Base-by-base conservation (phyloP, 257 asterid genomes). In the Solanum tacnaense region DNA sequence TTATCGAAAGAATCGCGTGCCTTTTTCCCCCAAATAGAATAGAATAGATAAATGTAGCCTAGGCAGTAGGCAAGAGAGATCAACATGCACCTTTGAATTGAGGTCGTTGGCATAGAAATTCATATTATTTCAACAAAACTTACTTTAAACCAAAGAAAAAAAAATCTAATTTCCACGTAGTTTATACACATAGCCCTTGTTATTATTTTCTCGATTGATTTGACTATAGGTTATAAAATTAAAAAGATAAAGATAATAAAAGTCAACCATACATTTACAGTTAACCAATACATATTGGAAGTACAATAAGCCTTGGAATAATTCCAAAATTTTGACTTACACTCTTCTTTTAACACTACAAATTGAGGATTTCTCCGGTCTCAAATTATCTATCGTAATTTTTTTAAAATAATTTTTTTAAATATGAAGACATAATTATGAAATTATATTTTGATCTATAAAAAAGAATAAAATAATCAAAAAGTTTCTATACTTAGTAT, bases 361-460 rank as follows among this genome's bases (percentile, higher is more conserved):
- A 58, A 58, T 58, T 1, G 27, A 58, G 13, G 2, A 58, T 58
- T 0, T 21, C 27, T 23, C 3, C 1, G 0, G 1, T 21, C 2
- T 58, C 5, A 7, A 58, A 21, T 4, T n/a, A 65, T 65, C 0
- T 11, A 27, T 65, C 0, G 0, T 65, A 65, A 11, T n/a, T 65
- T 65, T 10, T 65, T 0, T 0, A 5, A 62, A n/a, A 9, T n/a
- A 65, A 11, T n/a, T 25, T 5, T 5, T 65, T 5, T 11, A n/a
- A 2, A n/a, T 7, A 65, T 65, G 8, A 65, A 65, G 1, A 25
- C 6, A 10, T 4, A 9, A 4, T 10, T 62, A n/a, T n/a, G 7
- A 62, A 4, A 62, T 62, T 62, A n/a, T 62, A n/a, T 62, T 4
- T n/a, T 62, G 32, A n/a, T 27, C 6, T n/a, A n/a, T 62, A 10